These are phyloP conservation scores for Komagataella phaffii DNA, from an alignment of 805 yeast genomes.

Conservation along the genomic window DNA sequence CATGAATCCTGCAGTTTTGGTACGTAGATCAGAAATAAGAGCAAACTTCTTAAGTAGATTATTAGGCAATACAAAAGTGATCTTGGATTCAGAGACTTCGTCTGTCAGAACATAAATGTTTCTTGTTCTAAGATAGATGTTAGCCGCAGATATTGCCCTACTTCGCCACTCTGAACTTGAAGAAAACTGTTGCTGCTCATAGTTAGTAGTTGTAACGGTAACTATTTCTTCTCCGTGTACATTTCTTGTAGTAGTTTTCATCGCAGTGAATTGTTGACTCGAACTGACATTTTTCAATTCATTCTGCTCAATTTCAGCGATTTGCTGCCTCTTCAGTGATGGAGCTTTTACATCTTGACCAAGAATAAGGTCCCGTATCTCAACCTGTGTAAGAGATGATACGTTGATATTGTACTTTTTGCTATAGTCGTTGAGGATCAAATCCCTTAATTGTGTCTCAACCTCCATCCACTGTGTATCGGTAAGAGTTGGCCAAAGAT, in stretches of 20 bases:
- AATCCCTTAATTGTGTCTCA: conserved; percentile 77
- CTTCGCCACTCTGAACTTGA: conserved; percentile 88
- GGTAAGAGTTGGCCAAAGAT: conserved; percentile 84
- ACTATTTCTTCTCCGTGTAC: conserved; percentile 95
- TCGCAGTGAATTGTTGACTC: conserved; percentile 51
- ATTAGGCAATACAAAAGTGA: conserved; percentile 71
- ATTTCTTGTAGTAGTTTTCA: conserved; percentile 72
- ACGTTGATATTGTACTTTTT: conserved; percentile 77
- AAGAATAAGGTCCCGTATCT: conserved; percentile 82
- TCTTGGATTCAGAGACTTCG: conserved; percentile 34
- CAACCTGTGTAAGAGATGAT: conserved; percentile 81
- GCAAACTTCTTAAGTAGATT: conserved; percentile 68
- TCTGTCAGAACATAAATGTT: conserved; percentile 63
- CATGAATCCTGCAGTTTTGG: conserved; percentile 70
- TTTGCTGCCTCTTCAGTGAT: conserved; percentile 71
- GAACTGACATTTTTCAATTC: conserved; percentile 25
- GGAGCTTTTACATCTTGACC: conserved; percentile 94
- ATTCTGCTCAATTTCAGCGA: conserved; percentile 56
- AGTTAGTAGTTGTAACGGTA: conserved; percentile 82
- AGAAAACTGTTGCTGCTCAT: conserved; percentile 72
- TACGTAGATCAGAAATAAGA: conserved; percentile 66
- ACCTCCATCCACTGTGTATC: conserved; percentile 89
- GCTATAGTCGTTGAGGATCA: conserved; percentile 77
- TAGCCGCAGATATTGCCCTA: conserved; percentile 68
- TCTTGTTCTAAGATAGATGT: conserved; percentile 60